Evolutionary conservation across 306 rosid species (phyloP), one percentile per base, ranked within the genome.

Genomic region (Benincasa hispida): DNA sequence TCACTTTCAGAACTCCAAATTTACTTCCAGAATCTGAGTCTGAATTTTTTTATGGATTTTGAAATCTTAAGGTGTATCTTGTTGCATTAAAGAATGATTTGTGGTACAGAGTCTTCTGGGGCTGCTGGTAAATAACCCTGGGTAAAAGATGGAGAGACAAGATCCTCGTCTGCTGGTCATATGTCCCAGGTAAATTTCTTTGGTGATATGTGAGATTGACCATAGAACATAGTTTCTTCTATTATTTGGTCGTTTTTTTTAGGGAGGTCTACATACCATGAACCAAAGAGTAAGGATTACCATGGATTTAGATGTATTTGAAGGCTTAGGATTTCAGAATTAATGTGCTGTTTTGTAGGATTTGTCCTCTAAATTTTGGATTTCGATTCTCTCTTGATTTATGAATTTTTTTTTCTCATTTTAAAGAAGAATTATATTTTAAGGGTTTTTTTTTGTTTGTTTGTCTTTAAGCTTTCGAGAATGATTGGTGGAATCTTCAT

Each of bases 151-250:
- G 54, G 54, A 67, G 19, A 67, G 54, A 67, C 74, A 67, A 41
- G 74, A 67, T 41, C 54, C 74, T 39, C 74, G 41, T 67, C 54
- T 41, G 48, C 74, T 67, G 74, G n/a, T 37, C 54, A 39, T 21
- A 11, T 67, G 74, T 67, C 54, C 30, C 28, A 67, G 74, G 74
- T 67, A 67, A 67, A 67, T 37, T 67, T 67, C 19, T 67, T 37
- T 67, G 74, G 51, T 39, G 19, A 39, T 67, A 10, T 67, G 74
- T 67, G 73, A 39, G n/a, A 65, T 14, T 67, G 74, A 67, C 30
- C 21, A 1, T 66, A n/a, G 73, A 35, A 37, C 22, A 66, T 19
- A 11, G 50, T 19, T 66, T 66, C 30, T 66, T 37, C 73, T 32
- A 62, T 62, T 62, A 62, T 32, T 30, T 34, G 22, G 24, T 15